Evolutionary conservation across 2,329 filamentous ascomycete species (phyloP), one percentile per base, ranked within the genome.

Genomic region (Colletotrichum sp.): DNA sequence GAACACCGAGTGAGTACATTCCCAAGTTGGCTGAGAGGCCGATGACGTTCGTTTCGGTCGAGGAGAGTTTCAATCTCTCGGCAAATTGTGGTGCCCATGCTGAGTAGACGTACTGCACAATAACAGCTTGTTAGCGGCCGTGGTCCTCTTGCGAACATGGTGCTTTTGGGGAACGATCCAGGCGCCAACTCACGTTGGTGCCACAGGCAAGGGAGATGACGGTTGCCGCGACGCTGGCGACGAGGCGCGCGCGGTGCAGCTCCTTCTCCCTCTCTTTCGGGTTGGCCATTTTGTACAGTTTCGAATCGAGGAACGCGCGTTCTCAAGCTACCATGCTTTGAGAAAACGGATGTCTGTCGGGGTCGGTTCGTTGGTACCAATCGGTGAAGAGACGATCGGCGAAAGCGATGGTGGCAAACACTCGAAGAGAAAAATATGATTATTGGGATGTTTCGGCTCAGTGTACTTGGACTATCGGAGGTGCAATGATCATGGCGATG

Each of bases 31-130:
- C 95, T 63, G 92, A 90, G n/a, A 94, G 89, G 59, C 95, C 96
- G 82, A 99, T 96, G 79, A 99, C 86, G 85, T 99, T 99, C 85
- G 92, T 96, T 84, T 98, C 90, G 4, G 96, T 99, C n/a, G 97
- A 94, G 16, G 96, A 96, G 77, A 99, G 91, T 83, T 94, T 93
- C 80, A 99, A 89, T 80, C 92, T 93, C 81, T 98, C 93, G 66
- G 96, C 96, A 83, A 98, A 98, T 86, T 98, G 96, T 24, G 97
- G 97, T 16, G 95, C 96, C 96, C 97, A 99, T 85, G 96, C 96
- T 71, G 96, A 98, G 86, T 98, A 99, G 82, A 96, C 96, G 91
- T 99, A 99, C 95, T 98, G 82, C 66, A 68, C 18, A 44, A 67
- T 32, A n/a, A 24, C 7, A 16, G 10, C 36, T 66, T 24, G 36